Evolutionary conservation across 106 monocot genomes (phyloP).

Genomic region (Dioscorea zingiberensis): DNA sequence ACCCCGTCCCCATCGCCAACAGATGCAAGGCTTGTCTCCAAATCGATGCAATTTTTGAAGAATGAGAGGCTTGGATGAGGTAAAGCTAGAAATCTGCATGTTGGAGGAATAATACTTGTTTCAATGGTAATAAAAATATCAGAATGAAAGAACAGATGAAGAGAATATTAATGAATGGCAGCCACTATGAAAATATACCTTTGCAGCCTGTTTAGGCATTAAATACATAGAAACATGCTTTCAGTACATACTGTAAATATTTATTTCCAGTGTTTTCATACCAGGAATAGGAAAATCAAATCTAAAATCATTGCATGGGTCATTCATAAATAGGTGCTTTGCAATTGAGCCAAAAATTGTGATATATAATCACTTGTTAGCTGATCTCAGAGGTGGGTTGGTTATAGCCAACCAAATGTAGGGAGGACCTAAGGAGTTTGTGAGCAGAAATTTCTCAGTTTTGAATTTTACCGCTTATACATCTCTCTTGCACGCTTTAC

Average conservation of each 20-base stretch:
- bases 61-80: conserved; percentile 72
- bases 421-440: background rate
- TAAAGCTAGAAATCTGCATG: conserved; percentile 70
- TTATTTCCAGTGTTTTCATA: background rate
- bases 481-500: conserved; percentile 49
- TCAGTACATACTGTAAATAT: no score
- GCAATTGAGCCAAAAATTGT: background rate
- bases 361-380: background rate
- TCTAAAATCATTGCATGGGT: background rate
- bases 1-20: conserved; percentile 39
- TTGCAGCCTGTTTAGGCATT: background rate
- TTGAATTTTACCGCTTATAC: conserved; percentile 41
- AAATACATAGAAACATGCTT: background rate
- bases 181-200: no score
- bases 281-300: background rate
- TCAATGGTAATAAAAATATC: background rate
- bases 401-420: no score
- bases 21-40: conserved; percentile 61
- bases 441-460: background rate
- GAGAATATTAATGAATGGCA: background rate
- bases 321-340: background rate
- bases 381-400: no score
- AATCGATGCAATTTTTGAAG: conserved; percentile 66
- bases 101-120: background rate
- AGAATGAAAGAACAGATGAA: background rate